phyloP scores from a whole-genome alignment of 2,329 filamentous ascomycete genomes.

The Xylaria sp. region DNA sequence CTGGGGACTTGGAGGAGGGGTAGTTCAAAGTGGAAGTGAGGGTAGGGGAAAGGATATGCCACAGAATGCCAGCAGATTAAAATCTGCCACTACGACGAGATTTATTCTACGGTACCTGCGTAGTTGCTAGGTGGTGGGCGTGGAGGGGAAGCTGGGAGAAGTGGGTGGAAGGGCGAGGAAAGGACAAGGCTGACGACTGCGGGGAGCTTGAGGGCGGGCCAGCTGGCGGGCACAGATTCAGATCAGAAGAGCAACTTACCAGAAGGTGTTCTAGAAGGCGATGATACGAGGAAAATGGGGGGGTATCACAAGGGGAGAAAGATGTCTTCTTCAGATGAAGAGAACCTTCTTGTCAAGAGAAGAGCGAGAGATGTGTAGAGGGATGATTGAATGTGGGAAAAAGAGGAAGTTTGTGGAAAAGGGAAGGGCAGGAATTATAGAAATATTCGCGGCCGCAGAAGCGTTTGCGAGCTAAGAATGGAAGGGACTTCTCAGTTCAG shows the following conservation, averaged over 20 bases:
- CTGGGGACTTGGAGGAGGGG: background rate
- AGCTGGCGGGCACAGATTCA: background rate
- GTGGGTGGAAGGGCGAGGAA: slow-evolving; percentile 4
- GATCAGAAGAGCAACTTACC: slow-evolving; percentile 14
- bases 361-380: slow-evolving; percentile 1
- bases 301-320: slow-evolving; percentile 23
- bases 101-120: no score
- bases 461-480: slow-evolving; percentile 20
- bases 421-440: slow-evolving; percentile 16
- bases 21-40: no score
- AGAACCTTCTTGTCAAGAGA: slow-evolving; percentile 4
- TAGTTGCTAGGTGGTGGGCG: background rate
- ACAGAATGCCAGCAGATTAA: no score
- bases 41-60: no score
- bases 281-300: background rate
- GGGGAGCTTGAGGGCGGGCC: background rate
- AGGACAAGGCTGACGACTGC: slow-evolving; percentile 21
- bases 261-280: slow-evolving; percentile 8
- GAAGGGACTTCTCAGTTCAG: slow-evolving; percentile 21
- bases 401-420: slow-evolving; percentile 1
- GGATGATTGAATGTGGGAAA: slow-evolving; percentile 14
- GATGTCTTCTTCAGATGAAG: slow-evolving; percentile 2
- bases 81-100: no score
- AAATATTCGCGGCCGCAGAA: slow-evolving; percentile 15
- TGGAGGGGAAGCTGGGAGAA: background rate